Base-by-base conservation (phyloP, 2,329 filamentous ascomycete species). In the Fusarium sp. region DNA sequence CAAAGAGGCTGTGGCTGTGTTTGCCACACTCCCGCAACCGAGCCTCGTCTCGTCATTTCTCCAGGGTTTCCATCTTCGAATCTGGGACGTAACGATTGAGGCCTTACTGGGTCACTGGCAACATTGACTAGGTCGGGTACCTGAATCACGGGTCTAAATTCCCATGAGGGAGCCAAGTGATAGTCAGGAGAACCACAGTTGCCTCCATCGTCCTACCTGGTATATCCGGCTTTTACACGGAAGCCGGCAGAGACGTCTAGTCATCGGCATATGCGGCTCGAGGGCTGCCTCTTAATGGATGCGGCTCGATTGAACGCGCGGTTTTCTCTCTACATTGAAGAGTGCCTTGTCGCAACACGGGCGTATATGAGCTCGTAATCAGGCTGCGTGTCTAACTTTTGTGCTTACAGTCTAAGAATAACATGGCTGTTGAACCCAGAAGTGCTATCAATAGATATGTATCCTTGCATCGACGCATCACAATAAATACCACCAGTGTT, bases 1-100 rank as follows among this genome's bases (percentile, higher is more conserved):
- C 55, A 57, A 39, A 34, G 50, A 19, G 49, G 31, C 21, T 64
- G 70, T 76, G 71, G 74, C 74, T 74, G 65, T 71, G 74, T 65
- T 65, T 59, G 70, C 72, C 72, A 72, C 73, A 62, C 53, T 53
- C 26, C 47, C 10, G 24, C 49, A 62, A 42, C 53, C 49, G 67
- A 75, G 57, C 65, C 66, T 72, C 60, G 59, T 57, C 57, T 57
- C 43, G 56, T 65, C 52, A 40, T 38, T 36, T 62, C 58, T 65
- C 57, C 60, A 53, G 60, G 57, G 62, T 49, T 44, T 57, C 43
- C 57, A 42, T 31, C 19, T 49, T 51, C 39, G 51, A 51, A 40
- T 19, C 45, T 51, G 50, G 56, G 52, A 52, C 53, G 40, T 28
- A 39, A 67, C 51, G 51, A 15, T 53, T 50, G 50, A 44, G 53